Base-by-base conservation (phyloP, 1,284 basidiomycete species). In the Flammula alnicola region DNA sequence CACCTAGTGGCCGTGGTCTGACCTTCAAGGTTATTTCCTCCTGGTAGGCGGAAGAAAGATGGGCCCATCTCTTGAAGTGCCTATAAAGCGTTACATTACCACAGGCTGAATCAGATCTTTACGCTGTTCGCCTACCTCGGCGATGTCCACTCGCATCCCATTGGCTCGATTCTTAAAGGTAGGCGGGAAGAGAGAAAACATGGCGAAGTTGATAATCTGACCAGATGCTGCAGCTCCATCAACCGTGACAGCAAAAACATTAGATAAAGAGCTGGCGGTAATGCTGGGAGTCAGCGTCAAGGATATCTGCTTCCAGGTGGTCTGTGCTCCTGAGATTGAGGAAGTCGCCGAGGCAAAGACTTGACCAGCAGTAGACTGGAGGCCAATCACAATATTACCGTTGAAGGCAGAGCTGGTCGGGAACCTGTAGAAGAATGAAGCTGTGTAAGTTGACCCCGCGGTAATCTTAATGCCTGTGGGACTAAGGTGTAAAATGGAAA, bases 1-100 rank as follows among this genome's bases (percentile, higher is more conserved):
- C 86, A 88, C n/a, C 84, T 73, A 1, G 75, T 75, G 5, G 67
- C 73, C 39, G 74, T 65, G 0, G 75, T 78, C 67, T 80, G 72
- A n/a, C 83, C 61, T 51, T 66, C 68, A 30, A 75, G 55, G 44
- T 73, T 73, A 46, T 75, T 73, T 9, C 72, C 73, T 4, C 73
- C 73, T 2, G 73, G 73, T 53, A 74, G 71, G 4, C 73, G 62
- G 65, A 69, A 70, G 4, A 74, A 57, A 31, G 64, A 57, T 54
- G 73, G 60, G 5, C 74, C 75, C 72, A 83, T 78, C 36, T 78
- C 77, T 56, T 60, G 51, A 9, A 62, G 64, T 1, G 64, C 68
- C 42, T 58, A 65, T 42, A 69, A 57, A 31, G 72, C n/a, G n/a
- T n/a, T n/a, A n/a, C n/a, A n/a, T n/a, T n/a, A n/a, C n/a, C n/a